phyloP scores from a whole-genome alignment of 495 filamentous ascomycete species.

The Daldinia concentrica region DNA sequence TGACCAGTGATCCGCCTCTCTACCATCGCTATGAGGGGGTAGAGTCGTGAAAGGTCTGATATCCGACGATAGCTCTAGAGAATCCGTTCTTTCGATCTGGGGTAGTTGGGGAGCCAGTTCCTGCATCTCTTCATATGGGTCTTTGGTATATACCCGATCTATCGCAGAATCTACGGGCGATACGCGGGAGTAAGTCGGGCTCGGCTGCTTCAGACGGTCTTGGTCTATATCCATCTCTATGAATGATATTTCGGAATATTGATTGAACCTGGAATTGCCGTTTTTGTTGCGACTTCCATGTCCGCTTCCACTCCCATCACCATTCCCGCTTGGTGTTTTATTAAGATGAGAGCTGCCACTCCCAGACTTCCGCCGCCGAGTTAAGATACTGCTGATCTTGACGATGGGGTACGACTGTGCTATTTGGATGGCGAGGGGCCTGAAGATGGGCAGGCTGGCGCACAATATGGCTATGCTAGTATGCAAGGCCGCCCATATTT shows the following conservation, averaged over 20 bases:
- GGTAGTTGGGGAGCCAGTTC: neutral
- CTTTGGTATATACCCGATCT: neutral
- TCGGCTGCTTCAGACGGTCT: constrained; percentile 1
- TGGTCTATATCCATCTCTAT: constrained; percentile 6
- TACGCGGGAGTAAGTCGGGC: neutral
- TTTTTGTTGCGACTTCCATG: neutral
- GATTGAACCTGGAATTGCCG: neutral
- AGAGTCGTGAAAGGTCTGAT: neutral
- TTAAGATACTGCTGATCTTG: constrained; percentile 13
- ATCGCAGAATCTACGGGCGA: neutral
- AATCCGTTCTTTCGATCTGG: neutral
- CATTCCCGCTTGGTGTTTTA: neutral
- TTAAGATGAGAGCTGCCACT: neutral
- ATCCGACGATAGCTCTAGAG: neutral
- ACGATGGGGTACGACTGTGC: constrained; percentile 5
- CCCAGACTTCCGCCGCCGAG: neutral
- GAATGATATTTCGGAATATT: neutral
- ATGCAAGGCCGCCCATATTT: constrained; percentile 28
- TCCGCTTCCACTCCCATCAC: neutral
- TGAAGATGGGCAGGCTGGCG: constrained; percentile 30
- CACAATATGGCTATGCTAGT: constrained; percentile 25
- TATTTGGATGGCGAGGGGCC: constrained; percentile 18
- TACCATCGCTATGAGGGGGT: neutral
- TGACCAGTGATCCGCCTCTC: neutral
- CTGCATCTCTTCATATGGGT: neutral